phyloP scores from a whole-genome alignment of 371 early-diverging fungal genomes.

The Mortierella sp. region DNA sequence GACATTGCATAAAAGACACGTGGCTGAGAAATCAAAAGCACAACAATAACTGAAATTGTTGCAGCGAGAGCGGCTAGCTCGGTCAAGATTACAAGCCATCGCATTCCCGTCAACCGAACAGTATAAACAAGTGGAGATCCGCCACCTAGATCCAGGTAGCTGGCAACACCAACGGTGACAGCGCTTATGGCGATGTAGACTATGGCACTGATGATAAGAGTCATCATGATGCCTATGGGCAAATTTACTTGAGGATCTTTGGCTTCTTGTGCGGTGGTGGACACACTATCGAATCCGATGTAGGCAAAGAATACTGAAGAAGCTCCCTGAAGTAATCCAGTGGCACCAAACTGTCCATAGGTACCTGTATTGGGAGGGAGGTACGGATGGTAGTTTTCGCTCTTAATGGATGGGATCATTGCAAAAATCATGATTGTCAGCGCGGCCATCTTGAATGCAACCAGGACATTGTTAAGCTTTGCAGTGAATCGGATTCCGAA shows the following conservation, averaged over 20 bases:
- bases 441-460: conserved; percentile 79
- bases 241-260: conserved; percentile 85
- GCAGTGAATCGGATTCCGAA: conserved; percentile 83
- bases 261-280: conserved; percentile 90
- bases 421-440: conserved; percentile 86
- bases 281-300: conserved; percentile 92
- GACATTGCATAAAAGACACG: conserved; percentile 93
- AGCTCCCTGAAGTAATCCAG: conserved; percentile 82
- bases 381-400: conserved; percentile 82
- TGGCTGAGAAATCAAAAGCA: conserved; percentile 84
- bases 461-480: conserved; percentile 76
- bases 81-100: conserved; percentile 80
- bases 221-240: conserved; percentile 89
- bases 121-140: conserved; percentile 79
- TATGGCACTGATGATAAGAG: conserved; percentile 80
- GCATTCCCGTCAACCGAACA: conserved; percentile 65
- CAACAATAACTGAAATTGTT: conserved; percentile 83
- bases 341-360: conserved; percentile 70
- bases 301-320: conserved; percentile 91
- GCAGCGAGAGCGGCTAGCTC: conserved; percentile 85
- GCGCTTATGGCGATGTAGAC: conserved; percentile 77
- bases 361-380: conserved; percentile 75
- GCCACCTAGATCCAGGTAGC: conserved; percentile 64
- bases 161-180: conserved; percentile 81
- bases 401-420: conserved; percentile 71